These are phyloP conservation scores for Tetrahymena thermophila DNA, from an alignment of 73 alveolate species.

Conservation along the genomic window DNA sequence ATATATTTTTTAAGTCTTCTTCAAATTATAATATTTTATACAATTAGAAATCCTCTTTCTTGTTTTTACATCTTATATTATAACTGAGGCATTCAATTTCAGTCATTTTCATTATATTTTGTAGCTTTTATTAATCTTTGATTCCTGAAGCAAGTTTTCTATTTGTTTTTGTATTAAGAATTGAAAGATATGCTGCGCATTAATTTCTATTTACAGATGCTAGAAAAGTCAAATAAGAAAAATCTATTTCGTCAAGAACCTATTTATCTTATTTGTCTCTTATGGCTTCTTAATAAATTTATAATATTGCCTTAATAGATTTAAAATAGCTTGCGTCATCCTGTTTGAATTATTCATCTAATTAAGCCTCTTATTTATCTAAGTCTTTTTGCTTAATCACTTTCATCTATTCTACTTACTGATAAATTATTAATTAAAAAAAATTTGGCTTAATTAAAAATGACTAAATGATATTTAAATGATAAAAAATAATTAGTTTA, in stretches of 20 bases:
- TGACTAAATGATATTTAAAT: too few relatives aligned
- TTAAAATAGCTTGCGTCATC: background rate
- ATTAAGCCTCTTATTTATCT: background rate
- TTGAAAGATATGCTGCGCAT: background rate
- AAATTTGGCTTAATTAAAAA: background rate
- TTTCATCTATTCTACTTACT: background rate
- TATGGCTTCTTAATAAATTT: background rate
- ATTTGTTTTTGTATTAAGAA: background rate
- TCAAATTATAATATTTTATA: background rate
- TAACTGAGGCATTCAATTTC: too few relatives aligned
- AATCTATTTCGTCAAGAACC: background rate
- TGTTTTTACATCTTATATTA: background rate
- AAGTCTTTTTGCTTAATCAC: background rate
- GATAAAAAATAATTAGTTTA: too few relatives aligned
- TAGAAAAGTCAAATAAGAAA: background rate
- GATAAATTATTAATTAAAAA: too few relatives aligned
- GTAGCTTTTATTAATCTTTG: background rate
- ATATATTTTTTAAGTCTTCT: background rate
- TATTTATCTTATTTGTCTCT: background rate
- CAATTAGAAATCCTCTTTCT: background rate
- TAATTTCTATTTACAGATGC: background rate
- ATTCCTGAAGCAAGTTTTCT: background rate
- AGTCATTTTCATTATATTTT: too few relatives aligned
- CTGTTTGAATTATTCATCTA: background rate
- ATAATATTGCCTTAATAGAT: background rate